Conservation (phyloP, 176 grass and related monocot species). For the Juncus inflexus region DNA sequence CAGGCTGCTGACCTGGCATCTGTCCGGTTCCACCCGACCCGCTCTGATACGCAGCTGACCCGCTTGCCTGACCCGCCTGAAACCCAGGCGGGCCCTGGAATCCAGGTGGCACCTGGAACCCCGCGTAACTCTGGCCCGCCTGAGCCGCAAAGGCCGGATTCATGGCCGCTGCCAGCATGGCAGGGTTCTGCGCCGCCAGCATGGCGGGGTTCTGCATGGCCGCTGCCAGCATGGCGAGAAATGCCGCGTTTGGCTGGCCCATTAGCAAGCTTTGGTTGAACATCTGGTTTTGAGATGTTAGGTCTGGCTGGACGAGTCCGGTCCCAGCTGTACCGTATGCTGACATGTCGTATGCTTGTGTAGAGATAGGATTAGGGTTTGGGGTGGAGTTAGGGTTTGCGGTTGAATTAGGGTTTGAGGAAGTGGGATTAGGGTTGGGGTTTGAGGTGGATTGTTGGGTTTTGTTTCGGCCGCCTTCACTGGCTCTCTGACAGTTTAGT, state of each 20-base stretch:
- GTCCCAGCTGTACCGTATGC: constrained; percentile 44
- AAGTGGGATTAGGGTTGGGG: constrained; percentile 32
- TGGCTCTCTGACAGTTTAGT: constrained; percentile 79
- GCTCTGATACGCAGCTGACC: constrained; percentile 61
- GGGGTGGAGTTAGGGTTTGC: constrained; percentile 9
- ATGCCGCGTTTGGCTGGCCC: constrained; percentile 77
- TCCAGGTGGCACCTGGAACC: constrained; percentile 70
- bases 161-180: constrained; percentile 69
- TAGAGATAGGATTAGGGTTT: constrained; percentile 16
- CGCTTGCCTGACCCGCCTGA: constrained; percentile 64
- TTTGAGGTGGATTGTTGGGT: constrained; percentile 25
- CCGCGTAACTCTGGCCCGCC: constrained; percentile 32
- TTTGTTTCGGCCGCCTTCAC: constrained; percentile 55
- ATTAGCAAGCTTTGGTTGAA: constrained; percentile 55
- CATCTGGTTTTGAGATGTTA: constrained; percentile 47
- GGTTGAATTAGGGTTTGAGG: constrained; percentile 24
- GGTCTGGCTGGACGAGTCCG: constrained; percentile 52
- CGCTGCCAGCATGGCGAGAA: constrained; percentile 80
- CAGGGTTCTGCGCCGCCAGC: constrained; percentile 78
- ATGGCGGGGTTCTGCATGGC: constrained; percentile 85
- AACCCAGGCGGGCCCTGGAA: constrained; percentile 91
- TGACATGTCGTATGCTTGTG: constrained; percentile 45
- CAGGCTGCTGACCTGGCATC: constrained; percentile 45
- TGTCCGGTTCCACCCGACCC: constrained; percentile 51
- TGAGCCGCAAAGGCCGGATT: constrained; percentile 34